Conservation (phyloP, 768 basidiomycete species). For the Mycena olivaceomarginata region DNA sequence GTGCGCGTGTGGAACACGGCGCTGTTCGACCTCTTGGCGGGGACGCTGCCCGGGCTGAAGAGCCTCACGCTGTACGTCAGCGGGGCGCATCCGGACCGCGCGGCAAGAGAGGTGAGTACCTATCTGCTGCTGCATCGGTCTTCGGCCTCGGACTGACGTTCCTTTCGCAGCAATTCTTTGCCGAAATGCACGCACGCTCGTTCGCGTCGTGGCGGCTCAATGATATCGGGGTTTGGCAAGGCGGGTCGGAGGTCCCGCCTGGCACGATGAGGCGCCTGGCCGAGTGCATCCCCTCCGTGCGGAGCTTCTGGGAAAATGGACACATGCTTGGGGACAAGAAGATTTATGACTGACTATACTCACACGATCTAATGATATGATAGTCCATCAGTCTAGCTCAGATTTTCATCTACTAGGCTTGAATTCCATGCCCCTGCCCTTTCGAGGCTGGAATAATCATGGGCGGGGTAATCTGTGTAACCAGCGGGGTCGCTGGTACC, state of each 20-base stretch:
- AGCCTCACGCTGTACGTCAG: slow-evolving; percentile 41
- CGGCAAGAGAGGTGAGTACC: slow-evolving; percentile 31
- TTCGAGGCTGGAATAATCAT: neutral
- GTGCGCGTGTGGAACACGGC: slow-evolving; percentile 47
- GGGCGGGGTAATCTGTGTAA: slow-evolving; percentile 58
- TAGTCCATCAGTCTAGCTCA: neutral
- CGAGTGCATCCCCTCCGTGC: slow-evolving; percentile 33
- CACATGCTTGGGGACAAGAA: slow-evolving; percentile 37
- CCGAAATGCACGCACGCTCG: slow-evolving; percentile 15
- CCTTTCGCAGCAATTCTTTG: slow-evolving; percentile 33
- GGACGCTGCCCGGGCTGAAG: slow-evolving; percentile 47
- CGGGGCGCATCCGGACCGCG: slow-evolving; percentile 37
- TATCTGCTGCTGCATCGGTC: neutral
- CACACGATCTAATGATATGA: neutral
- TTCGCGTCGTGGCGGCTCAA: slow-evolving; percentile 34
- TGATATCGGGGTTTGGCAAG: slow-evolving; percentile 44
- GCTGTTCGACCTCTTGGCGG: slow-evolving; percentile 50
- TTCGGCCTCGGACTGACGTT: neutral
- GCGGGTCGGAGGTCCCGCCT: slow-evolving; percentile 35
- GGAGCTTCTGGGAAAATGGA: slow-evolving; percentile 44
- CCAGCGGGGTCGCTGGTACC: slow-evolving; percentile 46
- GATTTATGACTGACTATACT: slow-evolving; percentile 11
- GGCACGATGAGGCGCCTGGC: slow-evolving; percentile 37
- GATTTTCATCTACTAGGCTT: too few species aligned
- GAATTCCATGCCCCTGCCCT: neutral